Percentiles rank a stretch among this genome's conserved stretches.
Evolutionary conservation across 345 rosid species (phyloP).

Genomic region (Eucalyptus sp.): DNA sequence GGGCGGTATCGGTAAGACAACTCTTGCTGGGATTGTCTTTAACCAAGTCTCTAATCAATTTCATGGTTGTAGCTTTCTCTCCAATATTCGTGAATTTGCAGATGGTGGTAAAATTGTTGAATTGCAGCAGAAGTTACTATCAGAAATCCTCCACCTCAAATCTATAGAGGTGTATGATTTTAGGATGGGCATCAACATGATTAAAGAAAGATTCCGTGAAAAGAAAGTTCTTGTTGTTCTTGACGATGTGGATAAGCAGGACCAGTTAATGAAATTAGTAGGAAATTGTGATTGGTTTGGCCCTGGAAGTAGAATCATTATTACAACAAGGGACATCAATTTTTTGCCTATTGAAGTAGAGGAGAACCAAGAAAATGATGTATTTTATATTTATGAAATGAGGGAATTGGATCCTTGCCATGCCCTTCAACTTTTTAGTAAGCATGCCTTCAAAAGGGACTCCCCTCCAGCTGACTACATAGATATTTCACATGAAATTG

Average conservation of each 20-base stretch:
- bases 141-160: not conserved
- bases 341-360: not conserved
- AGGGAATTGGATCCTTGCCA: not conserved
- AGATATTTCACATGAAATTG: not conserved
- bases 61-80: conserved; percentile 7
- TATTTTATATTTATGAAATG: not conserved
- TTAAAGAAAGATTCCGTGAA: not conserved
- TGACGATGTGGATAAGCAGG: not conserved
- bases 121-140: not conserved
- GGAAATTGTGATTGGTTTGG: not conserved
- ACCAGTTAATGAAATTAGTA: not conserved
- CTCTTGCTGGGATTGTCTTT: not conserved
- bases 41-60: not conserved
- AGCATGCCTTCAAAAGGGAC: not conserved
- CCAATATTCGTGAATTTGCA: not conserved
- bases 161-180: not conserved
- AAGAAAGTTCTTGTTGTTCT: not conserved
- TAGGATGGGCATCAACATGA: not conserved
- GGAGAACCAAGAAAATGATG: not conserved
- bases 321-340: not conserved
- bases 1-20: conserved; percentile 1
- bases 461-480: not conserved
- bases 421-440: not conserved
- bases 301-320: not conserved
- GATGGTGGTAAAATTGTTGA: not conserved